Base-by-base conservation (phyloP, 768 basidiomycete genomes). In the Saitozyma sp. region DNA sequence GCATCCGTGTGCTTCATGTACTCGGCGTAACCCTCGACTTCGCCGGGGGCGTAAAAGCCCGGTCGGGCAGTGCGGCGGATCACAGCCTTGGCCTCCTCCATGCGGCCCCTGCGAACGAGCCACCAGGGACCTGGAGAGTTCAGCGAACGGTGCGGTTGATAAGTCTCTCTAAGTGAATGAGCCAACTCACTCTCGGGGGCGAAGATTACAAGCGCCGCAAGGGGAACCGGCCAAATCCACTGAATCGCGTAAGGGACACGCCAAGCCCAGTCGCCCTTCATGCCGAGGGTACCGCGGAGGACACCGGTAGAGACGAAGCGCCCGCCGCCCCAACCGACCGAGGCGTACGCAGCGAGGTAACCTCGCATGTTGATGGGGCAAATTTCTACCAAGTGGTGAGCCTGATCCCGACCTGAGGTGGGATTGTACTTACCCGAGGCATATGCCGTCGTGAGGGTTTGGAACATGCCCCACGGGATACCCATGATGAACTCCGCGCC, bases 281-380 rank as follows among this genome's bases (percentile, higher is more conserved):
- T 63, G n/a, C 53, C n/a, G 49, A 63, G 41, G 3, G 62, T 58
- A 2, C 58, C 68, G 17, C 55, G 41, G 11, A 68, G 58, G 10
- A 72, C 61, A 46, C 64, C 65, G 11, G 67, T 62, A 17, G 65
- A 57, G 37, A 70, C 54, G 55, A 70, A 64, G 46, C 49, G 56
- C 1, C 69, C 69, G 10, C 50, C 55, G 5, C 55, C 59, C 75
- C 76, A 78, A 58, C 74, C 74, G 9, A 76, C 66, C 50, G 73
- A 71, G 55, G 73, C 71, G 58, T 72, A 74, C 16, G 67, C 63
- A 11, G 77, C 70, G 37, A 79, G 62, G 63, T 69, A 66, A 17
- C 58, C 71, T 45, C 75, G 64, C 14, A 78, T 64, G 41, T 71
- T 67, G 50, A 72, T 75, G 17, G 77, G 77, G 53, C 74, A 76